Evolutionary conservation across 805 yeast species (phyloP).

Genomic region (Kuraishia cidri): DNA sequence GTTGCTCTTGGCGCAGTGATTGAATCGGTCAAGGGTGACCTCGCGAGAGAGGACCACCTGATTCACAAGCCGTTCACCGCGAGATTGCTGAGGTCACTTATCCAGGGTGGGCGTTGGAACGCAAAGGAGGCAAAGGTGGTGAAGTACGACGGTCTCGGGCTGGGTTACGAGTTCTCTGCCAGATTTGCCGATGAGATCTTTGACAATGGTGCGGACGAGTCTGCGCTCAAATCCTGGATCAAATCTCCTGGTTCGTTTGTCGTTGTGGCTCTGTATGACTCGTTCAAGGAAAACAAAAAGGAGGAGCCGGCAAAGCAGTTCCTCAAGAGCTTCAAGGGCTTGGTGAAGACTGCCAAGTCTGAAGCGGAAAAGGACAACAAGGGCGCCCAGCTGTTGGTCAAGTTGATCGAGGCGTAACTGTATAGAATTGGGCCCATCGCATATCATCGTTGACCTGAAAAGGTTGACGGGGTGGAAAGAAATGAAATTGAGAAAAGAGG

Average conservation of each 20-base stretch:
- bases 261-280: constrained; percentile 69
- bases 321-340: constrained; percentile 41
- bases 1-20: constrained; percentile 47
- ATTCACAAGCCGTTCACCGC: constrained; percentile 65
- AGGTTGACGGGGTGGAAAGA: too few species aligned
- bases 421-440: too few species aligned
- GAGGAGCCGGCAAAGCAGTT: constrained; percentile 35
- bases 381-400: constrained; percentile 49
- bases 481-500: too few species aligned
- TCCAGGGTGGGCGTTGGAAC: constrained; percentile 83
- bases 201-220: constrained; percentile 36
- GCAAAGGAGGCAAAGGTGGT: constrained; percentile 45
- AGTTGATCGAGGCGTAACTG: too few species aligned
- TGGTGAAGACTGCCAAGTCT: constrained; percentile 32
- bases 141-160: constrained; percentile 31
- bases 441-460: too few species aligned
- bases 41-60: constrained; percentile 57
- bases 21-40: constrained; percentile 56
- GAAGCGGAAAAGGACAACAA: constrained; percentile 41
- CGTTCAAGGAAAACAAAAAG: constrained; percentile 30
- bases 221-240: constrained; percentile 56
- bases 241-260: constrained; percentile 70
- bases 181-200: constrained; percentile 33
- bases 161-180: constrained; percentile 53
- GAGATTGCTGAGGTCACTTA: constrained; percentile 64